A percentile compares a stretch with the other conserved stretches of the same genome.
These are phyloP conservation scores for Amaranthus tricolor DNA, from an alignment of 179 eudicot genomes.

Conservation along the genomic window DNA sequence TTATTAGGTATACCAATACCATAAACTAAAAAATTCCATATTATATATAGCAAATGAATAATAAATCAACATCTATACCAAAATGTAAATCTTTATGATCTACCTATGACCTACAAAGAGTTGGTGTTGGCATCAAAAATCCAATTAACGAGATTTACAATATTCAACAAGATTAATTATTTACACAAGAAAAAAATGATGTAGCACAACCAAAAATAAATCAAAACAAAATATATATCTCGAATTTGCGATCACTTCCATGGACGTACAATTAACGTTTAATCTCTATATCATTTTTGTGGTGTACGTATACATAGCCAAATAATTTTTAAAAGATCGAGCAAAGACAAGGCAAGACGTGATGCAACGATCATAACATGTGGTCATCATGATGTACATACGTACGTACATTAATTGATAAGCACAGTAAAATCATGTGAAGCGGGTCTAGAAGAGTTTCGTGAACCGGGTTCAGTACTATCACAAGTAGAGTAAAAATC, in stretches of 20 bases:
- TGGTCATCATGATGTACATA: background rate
- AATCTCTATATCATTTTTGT: background rate
- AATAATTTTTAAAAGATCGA: background rate
- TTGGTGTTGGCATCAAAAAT: background rate
- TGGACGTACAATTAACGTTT: background rate
- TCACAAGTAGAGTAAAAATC: constrained; percentile 36
- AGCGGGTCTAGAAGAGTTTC: constrained; percentile 33
- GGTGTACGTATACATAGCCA: background rate
- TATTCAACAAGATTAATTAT: background rate
- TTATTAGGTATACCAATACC: no score
- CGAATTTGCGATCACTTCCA: background rate
- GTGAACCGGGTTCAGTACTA: constrained; percentile 29
- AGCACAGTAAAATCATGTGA: constrained; percentile 36
- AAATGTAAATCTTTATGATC: no score
- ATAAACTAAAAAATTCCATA: no score
- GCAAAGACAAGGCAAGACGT: background rate
- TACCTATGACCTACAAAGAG: no score
- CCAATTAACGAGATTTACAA: background rate
- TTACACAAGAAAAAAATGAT: background rate
- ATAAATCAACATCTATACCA: no score
- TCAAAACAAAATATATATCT: background rate
- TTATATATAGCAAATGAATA: no score
- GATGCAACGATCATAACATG: background rate
- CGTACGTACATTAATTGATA: constrained; percentile 17
- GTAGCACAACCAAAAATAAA: background rate